Conservation (phyloP, 441 rosid genomes). For the Aquilaria agallochum region DNA sequence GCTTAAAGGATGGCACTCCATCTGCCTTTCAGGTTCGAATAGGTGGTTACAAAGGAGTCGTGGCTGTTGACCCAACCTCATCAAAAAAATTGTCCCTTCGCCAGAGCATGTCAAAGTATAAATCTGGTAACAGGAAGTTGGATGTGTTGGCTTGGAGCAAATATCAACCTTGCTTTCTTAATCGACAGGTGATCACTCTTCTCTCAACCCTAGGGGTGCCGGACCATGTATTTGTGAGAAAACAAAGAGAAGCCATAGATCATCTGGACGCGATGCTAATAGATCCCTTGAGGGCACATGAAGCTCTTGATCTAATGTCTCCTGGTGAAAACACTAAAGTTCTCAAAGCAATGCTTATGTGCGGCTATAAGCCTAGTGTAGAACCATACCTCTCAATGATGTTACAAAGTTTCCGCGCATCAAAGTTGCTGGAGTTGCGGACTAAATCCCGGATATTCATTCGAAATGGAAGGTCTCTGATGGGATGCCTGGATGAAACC, state of each 20-base stretch:
- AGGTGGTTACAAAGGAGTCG: conserved; percentile 59
- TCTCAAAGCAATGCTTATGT: conserved; percentile 30
- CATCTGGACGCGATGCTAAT: conserved; percentile 32
- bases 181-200: conserved; percentile 43
- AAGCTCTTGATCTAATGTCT: conserved; percentile 37
- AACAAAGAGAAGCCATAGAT: conserved; percentile 26
- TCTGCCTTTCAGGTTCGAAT: conserved; percentile 54
- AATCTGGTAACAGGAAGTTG: conserved; percentile 31
- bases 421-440: conserved; percentile 29
- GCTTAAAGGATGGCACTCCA: conserved; percentile 24
- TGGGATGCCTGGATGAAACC: conserved; percentile 47
- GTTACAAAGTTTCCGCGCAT: conserved; percentile 34
- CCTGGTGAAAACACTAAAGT: conserved; percentile 30
- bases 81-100: conserved; percentile 35
- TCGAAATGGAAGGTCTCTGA: conserved; percentile 34
- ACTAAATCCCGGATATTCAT: conserved; percentile 33
- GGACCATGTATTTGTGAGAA: conserved; percentile 27
- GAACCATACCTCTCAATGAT: conserved; percentile 44
- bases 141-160: conserved; percentile 43
- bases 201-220: conserved; percentile 40
- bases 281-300: conserved; percentile 31
- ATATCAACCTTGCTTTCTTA: conserved; percentile 44
- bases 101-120: conserved; percentile 38
- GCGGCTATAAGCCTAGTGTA: conserved; percentile 32
- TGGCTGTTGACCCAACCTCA: conserved; percentile 47